Evolutionary conservation across 2,329 filamentous ascomycete genomes (phyloP).

Genomic region (Xylariales sp.): DNA sequence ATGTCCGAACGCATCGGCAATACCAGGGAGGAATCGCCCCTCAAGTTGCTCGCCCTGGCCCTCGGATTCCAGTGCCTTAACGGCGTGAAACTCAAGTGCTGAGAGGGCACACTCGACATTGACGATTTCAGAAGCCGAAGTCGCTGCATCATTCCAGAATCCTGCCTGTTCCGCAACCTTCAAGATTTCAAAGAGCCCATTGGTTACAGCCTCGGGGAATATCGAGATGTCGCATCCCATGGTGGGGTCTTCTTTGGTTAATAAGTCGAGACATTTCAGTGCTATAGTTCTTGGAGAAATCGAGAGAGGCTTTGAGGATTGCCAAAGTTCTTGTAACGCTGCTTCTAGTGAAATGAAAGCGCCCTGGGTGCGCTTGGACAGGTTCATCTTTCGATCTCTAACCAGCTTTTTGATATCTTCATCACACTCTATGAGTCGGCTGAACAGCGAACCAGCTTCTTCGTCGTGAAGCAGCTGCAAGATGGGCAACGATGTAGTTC

Average conservation of each 20-base stretch:
- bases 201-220: constrained; percentile 42
- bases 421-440: constrained; percentile 45
- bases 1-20: constrained; percentile 43
- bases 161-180: constrained; percentile 26
- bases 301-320: constrained; percentile 38
- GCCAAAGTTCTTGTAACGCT: constrained; percentile 56
- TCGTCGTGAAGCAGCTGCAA: constrained; percentile 53
- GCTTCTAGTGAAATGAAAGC: constrained; percentile 51
- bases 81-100: constrained; percentile 50
- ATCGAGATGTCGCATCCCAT: constrained; percentile 43
- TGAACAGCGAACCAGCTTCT: constrained; percentile 50
- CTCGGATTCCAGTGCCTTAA: constrained; percentile 39
- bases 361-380: constrained; percentile 60
- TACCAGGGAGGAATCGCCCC: constrained; percentile 42
- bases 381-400: constrained; percentile 61
- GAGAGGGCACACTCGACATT: constrained; percentile 40
- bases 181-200: constrained; percentile 44
- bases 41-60: constrained; percentile 39
- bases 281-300: constrained; percentile 62
- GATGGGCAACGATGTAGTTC: constrained; percentile 56
- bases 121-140: constrained; percentile 22
- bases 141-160: constrained; percentile 30
- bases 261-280: constrained; percentile 58
- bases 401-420: constrained; percentile 57
- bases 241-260: constrained; percentile 47